Conservation (phyloP, 306 rosid genomes). For the Mimosa pudica region DNA sequence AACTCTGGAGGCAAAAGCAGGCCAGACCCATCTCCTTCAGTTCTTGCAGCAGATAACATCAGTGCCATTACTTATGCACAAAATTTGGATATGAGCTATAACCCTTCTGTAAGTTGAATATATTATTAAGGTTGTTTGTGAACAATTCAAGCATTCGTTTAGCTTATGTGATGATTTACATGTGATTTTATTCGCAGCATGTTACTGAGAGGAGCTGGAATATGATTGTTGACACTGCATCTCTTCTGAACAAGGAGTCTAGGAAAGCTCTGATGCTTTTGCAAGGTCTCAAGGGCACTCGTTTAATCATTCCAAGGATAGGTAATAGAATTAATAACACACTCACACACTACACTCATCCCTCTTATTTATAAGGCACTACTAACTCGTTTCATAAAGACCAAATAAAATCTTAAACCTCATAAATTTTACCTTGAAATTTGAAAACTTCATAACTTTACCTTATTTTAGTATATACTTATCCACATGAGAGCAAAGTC, state of each 20-base stretch:
- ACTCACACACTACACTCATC: too few species aligned
- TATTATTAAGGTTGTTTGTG: constrained; percentile 23
- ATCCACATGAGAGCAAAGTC: too few species aligned
- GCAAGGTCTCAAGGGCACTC: constrained; percentile 78
- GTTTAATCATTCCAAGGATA: constrained; percentile 70
- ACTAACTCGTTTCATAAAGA: too few species aligned
- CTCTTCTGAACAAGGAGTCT: constrained; percentile 81
- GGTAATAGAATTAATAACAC: constrained; percentile 51
- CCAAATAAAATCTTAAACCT: too few species aligned
- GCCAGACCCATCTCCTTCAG: constrained; percentile 36
- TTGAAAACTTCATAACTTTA: too few species aligned
- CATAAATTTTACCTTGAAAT: too few species aligned
- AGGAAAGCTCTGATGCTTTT: constrained; percentile 79
- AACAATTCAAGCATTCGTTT: constrained; percentile 30
- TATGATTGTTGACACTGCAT: constrained; percentile 69
- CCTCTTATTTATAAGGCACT: too few species aligned
- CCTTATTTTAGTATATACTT: too few species aligned
- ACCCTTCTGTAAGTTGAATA: constrained; percentile 46
- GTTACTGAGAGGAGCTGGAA: constrained; percentile 54
- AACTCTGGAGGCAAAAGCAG: constrained; percentile 40
- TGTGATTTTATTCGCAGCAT: constrained; percentile 49
- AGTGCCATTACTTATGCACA: constrained; percentile 32
- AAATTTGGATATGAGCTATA: constrained; percentile 32
- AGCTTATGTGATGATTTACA: constrained; percentile 17
- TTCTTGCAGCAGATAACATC: constrained; percentile 43